Evolutionary conservation across 129 eudicot genomes (phyloP), one percentile per base, ranked within the genome.

Genomic region (Apium graveolens): DNA sequence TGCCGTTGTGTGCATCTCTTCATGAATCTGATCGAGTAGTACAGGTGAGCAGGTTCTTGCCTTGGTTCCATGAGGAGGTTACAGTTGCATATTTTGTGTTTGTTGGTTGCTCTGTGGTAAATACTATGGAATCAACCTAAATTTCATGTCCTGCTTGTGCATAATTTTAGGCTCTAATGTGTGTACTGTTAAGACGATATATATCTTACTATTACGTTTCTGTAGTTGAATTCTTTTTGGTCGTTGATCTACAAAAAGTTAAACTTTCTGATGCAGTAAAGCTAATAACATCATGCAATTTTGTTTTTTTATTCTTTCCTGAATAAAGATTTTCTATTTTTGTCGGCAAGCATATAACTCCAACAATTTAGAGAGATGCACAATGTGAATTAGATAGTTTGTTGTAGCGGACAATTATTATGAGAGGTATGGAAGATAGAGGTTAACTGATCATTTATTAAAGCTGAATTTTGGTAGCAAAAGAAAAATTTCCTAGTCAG

Each of bases 1-100:
- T 95, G 80, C 99, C 97, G 53, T 86, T 88, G 53, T 95, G 97
- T 82, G 99, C 99, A 75, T 95, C 99, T 88, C 92, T 96, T 55
- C 93, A 90, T 82, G 99, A 95, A 77, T 92, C 97, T 75, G 99
- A 95, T 84, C 92, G 99, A 78, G 96, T 95, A 44, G 95, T 95
- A 31, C 99, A 95, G 99, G 99, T 95, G 74, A 79, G 83, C 31
- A n/a, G 5, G 3, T 57, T 1, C 65, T 70, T 65, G 53, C 17
- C 66, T 41, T 48, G 14, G 32, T 14, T 12, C 2, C 11, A 1
- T 18, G 24, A 35, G 43, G 38, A 31, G 73, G n/a, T 34, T 7
- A 35, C 44, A 35, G 44, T 69, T 68, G 11, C 26, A 29, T 68
- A 5, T 32, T 68, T 68, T 68, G 5, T 68, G 11, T 68, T 16